Conservation (phyloP, 1,284 basidiomycete species). For the Athelia sp. region DNA sequence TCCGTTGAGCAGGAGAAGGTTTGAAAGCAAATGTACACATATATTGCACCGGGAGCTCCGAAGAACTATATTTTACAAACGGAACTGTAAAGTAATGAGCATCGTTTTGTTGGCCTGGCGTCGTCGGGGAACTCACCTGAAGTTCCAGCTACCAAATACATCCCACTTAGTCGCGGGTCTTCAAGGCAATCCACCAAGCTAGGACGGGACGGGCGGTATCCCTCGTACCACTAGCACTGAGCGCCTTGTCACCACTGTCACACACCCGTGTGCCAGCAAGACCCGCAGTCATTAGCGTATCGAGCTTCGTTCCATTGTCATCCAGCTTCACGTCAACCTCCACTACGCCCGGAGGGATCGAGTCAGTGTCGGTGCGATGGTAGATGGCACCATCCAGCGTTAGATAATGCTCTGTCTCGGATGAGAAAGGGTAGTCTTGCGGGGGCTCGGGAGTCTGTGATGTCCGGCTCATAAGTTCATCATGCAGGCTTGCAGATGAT, state of each 20-base stretch:
- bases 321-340: constrained; percentile 32
- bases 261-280: constrained; percentile 29
- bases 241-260: constrained; percentile 23
- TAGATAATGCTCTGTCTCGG: constrained; percentile 10
- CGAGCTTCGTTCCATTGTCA: constrained; percentile 26
- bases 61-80: not conserved
- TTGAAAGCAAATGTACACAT: not conserved
- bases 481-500: constrained; percentile 5
- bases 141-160: not conserved
- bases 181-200: constrained; percentile 26
- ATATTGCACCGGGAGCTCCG: not conserved
- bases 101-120: not conserved
- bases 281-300: constrained; percentile 36
- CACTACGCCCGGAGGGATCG: constrained; percentile 30
- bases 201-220: constrained; percentile 26
- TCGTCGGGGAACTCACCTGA: not conserved
- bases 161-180: not conserved
- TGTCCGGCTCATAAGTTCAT: not conserved
- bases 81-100: not conserved
- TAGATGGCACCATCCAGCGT: constrained; percentile 31
- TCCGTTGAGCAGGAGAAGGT: too few relatives aligned
- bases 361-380: constrained; percentile 22
- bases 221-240: constrained; percentile 21
- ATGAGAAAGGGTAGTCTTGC: not conserved
- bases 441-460: not conserved